Evolutionary conservation across 495 filamentous ascomycete species (phyloP).

Genomic region (Lepidopterella palustris): DNA sequence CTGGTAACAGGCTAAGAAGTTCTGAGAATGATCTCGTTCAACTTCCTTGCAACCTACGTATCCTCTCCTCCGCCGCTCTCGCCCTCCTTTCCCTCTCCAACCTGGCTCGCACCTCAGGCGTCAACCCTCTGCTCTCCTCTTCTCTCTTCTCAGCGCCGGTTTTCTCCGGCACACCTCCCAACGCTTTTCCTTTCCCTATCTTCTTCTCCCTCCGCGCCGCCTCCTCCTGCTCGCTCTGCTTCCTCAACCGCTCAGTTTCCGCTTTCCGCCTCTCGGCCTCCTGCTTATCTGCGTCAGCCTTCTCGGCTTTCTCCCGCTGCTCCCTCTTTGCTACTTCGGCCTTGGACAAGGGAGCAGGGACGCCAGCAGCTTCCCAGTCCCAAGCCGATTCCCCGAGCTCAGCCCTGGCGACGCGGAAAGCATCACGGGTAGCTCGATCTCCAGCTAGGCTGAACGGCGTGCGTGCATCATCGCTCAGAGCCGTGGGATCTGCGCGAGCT

Average conservation of each 20-base stretch:
- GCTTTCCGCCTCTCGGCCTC: slow-evolving; percentile 50
- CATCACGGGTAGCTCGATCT: slow-evolving; percentile 79
- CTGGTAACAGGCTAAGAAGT: too few relatives aligned
- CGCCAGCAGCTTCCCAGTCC: slow-evolving; percentile 70
- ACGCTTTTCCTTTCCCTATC: slow-evolving; percentile 53
- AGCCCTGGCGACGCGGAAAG: slow-evolving; percentile 79
- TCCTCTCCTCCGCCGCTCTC: slow-evolving; percentile 79
- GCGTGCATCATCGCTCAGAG: slow-evolving; percentile 58
- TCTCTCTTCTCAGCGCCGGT: slow-evolving; percentile 68
- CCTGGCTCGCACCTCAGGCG: slow-evolving; percentile 71
- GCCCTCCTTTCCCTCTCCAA: slow-evolving; percentile 77
- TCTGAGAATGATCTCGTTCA: too few relatives aligned
- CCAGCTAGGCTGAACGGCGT: slow-evolving; percentile 82
- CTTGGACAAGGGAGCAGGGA: slow-evolving; percentile 63
- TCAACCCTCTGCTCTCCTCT: slow-evolving; percentile 78
- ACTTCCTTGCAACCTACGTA: slow-evolving; percentile 53
- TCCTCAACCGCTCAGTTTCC: slow-evolving; percentile 37
- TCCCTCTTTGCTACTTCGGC: slow-evolving; percentile 61
- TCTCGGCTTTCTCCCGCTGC: slow-evolving; percentile 51
- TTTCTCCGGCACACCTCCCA: slow-evolving; percentile 48
- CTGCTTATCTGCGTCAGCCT: slow-evolving; percentile 44
- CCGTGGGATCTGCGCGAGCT: slow-evolving; percentile 65
- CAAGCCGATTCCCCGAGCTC: slow-evolving; percentile 70
- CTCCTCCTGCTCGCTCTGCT: slow-evolving; percentile 36
- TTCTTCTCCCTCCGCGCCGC: slow-evolving; percentile 57